Conservation (phyloP, 306 rosid genomes). For the Carpinus viminea region DNA sequence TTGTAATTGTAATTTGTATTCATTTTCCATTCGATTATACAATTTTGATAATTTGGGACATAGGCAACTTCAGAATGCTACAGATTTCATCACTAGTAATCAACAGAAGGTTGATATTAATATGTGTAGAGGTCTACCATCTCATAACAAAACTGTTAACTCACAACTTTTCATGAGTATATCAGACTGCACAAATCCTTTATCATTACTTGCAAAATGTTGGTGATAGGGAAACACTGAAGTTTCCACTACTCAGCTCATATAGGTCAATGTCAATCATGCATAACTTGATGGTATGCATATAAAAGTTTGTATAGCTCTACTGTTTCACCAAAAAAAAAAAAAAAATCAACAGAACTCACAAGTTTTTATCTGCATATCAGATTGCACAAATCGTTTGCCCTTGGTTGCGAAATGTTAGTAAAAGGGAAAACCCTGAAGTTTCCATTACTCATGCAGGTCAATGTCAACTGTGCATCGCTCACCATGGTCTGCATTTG, state of each 20-base stretch:
- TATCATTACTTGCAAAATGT: background rate
- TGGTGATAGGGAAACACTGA: slow-evolving; percentile 6
- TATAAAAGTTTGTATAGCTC: background rate
- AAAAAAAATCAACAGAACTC: slow-evolving; percentile 24
- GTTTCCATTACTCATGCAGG: slow-evolving; percentile 73
- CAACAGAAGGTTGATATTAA: background rate
- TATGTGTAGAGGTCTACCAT: background rate
- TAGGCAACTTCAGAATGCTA: background rate
- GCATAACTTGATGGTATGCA: background rate
- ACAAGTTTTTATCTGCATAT: slow-evolving; percentile 49
- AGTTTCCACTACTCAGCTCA: slow-evolving; percentile 1
- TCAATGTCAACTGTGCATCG: slow-evolving; percentile 76
- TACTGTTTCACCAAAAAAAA: background rate
- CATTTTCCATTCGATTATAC: background rate
- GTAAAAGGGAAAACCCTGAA: slow-evolving; percentile 77
- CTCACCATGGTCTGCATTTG: slow-evolving; percentile 90
- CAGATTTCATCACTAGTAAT: background rate
- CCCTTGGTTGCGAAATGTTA: slow-evolving; percentile 63
- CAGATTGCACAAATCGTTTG: slow-evolving; percentile 71
- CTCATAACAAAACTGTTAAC: background rate
- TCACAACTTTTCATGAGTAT: background rate
- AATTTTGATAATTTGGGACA: background rate
- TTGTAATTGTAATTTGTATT: background rate
- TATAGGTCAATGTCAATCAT: background rate
- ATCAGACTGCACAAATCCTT: slow-evolving; percentile 25